Percentiles rank a stretch among this genome's conserved stretches.
These are phyloP conservation scores for Zychaea mexicana DNA, from an alignment of 371 early-diverging fungal genomes.

Conservation along the genomic window DNA sequence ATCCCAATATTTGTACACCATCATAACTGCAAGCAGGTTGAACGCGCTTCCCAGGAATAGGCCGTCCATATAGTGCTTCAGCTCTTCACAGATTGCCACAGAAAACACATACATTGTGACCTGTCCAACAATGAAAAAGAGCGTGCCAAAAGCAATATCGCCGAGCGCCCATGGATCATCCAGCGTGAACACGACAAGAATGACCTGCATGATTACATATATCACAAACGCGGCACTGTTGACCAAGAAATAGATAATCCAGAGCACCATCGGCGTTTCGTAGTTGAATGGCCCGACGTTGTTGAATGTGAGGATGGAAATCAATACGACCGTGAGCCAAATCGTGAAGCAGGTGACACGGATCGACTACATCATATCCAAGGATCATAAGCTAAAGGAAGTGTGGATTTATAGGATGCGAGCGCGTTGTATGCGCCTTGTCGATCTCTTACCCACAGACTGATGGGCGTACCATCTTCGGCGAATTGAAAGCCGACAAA, in stretches of 20 bases:
- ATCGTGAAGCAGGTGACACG: conserved; percentile 69
- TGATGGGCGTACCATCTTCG: conserved; percentile 87
- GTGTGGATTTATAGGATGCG: too few species aligned
- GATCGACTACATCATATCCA: too few species aligned
- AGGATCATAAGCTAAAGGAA: too few species aligned
- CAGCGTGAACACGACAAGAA: conserved; percentile 82
- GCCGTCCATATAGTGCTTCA: conserved; percentile 90
- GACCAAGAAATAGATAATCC: conserved; percentile 75
- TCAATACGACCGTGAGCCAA: conserved; percentile 63
- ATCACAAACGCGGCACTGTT: conserved; percentile 69
- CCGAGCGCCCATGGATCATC: conserved; percentile 91
- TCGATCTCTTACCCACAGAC: conserved; percentile 57
- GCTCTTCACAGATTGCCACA: conserved; percentile 68
- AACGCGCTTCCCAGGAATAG: conserved; percentile 84
- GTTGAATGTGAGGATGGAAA: conserved; percentile 78
- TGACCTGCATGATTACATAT: conserved; percentile 79
- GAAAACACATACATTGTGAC: conserved; percentile 71
- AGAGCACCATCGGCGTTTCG: conserved; percentile 67
- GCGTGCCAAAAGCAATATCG: conserved; percentile 74
- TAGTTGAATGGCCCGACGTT: conserved; percentile 62
- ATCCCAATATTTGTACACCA: conserved; percentile 97
- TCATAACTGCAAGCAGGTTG: conserved; percentile 87
- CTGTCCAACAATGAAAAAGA: conserved; percentile 79
- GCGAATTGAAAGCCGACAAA: conserved; percentile 92
- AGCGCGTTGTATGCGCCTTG: too few species aligned